phyloP scores from a whole-genome alignment of 768 basidiomycete species.

The Tulasnella sp. region DNA sequence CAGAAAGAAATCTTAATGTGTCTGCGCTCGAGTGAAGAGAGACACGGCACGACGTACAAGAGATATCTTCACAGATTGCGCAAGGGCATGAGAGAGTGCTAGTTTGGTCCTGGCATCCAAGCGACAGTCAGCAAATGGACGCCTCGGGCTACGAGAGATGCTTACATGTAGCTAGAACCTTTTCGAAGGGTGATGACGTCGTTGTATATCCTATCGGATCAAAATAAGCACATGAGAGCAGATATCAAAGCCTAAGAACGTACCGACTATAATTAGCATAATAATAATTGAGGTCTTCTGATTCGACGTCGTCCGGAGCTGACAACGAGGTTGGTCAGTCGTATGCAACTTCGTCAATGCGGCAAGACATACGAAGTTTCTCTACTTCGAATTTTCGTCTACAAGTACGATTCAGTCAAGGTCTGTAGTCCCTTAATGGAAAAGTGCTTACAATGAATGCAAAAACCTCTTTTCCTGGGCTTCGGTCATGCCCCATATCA shows the following conservation, averaged over 20 bases:
- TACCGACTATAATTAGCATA: conserved; percentile 94
- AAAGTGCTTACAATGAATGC: conserved; percentile 66
- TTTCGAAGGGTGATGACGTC: conserved; percentile 89
- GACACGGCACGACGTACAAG: conserved; percentile 36
- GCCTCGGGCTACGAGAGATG: conserved; percentile 15
- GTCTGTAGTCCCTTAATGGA: neutral
- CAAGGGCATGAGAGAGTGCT: conserved; percentile 85
- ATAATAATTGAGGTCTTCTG: conserved; percentile 95
- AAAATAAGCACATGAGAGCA: no score
- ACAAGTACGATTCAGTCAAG: neutral
- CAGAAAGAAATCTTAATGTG: neutral
- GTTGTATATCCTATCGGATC: conserved; percentile 84
- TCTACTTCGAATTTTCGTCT: conserved; percentile 95
- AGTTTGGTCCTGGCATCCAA: conserved; percentile 69
- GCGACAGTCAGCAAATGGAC: conserved; percentile 9
- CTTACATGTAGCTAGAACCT: conserved; percentile 91
- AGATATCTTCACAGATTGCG: conserved; percentile 96
- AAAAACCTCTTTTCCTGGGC: conserved; percentile 83
- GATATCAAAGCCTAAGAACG: no score
- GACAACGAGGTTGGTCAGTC: conserved; percentile 3
- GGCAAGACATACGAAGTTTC: conserved; percentile 48
- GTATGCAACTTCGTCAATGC: neutral
- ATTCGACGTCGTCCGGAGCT: conserved; percentile 85
- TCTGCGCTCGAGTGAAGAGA: neutral
- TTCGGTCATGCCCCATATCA: conserved; percentile 97